phyloP scores from a whole-genome alignment of 73 alveolate genomes.

The Tetrahymena thermophila region DNA sequence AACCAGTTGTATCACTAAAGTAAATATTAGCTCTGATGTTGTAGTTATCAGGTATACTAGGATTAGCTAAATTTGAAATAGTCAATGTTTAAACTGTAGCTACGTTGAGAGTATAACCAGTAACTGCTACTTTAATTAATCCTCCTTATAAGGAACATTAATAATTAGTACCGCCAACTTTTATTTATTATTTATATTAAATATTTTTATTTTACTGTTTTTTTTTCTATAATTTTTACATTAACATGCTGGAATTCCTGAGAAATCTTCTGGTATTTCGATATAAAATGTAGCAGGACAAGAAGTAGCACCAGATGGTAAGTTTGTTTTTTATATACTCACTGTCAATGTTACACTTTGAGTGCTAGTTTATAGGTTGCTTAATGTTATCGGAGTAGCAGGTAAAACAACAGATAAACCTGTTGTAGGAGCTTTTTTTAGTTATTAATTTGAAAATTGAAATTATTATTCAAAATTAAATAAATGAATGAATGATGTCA shows the following conservation, averaged over 20 bases:
- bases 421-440: background rate
- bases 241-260: slow-evolving; percentile 36
- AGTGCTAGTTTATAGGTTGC: background rate
- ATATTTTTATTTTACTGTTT: background rate
- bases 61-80: background rate
- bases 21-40: slow-evolving; percentile 5
- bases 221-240: background rate
- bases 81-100: background rate
- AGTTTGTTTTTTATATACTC: background rate
- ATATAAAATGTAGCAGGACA: background rate
- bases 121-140: background rate
- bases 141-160: slow-evolving; percentile 12
- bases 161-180: background rate
- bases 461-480: background rate
- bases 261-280: slow-evolving; percentile 20
- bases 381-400: background rate
- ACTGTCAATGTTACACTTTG: background rate
- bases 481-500: too few relatives aligned
- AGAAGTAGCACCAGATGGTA: background rate
- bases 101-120: too few relatives aligned
- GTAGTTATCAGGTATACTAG: background rate
- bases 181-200: background rate
- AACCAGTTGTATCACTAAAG: background rate
- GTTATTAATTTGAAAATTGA: background rate
- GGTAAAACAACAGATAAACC: background rate